Evolutionary conservation across 768 basidiomycete species (phyloP), one percentile per base, ranked within the genome.

Genomic region (Lactarius deliciosus): DNA sequence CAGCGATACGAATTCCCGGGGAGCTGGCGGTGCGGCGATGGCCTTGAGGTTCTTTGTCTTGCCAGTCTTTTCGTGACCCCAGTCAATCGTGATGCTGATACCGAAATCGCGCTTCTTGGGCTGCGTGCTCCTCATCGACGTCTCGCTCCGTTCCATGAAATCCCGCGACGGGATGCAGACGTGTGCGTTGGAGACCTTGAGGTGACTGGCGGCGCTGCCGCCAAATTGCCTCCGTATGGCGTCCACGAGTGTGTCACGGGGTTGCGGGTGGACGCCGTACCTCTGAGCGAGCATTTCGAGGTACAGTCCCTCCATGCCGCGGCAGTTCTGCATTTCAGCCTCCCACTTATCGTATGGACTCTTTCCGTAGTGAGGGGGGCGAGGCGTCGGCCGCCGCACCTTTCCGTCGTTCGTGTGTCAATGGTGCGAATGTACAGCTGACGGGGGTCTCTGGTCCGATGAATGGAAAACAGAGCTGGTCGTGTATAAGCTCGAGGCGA

Each of bases 401-500:
- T 41, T 61, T 22, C 1, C 32, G 34, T 40, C 38, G 11, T 16
- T 47, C 30, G 18, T 8, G 36, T 43, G 13, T n/a, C 11, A 64
- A 50, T 22, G 68, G 28, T 15, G 58, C 15, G 4, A 58, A 57
- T 41, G 66, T 47, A 36, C 55, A 20, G 63, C 50, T 54, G 66
- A 72, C 41, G 50, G 77, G 64, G 64, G 73, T 47, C 68, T 71
- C 53, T 7, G 66, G 70, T n/a, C 64, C 16, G n/a, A 81, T 78
- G 65, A 84, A 85, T 1, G 90, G 86, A 71, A 90, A 91, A 69
- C 83, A 74, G 40, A 89, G 76, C 70, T 88, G 77, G 74, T 93
- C 91, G 74, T 91, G 89, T 60, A 93, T 85, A 57, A 92, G 71
- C 74, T 94, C 92, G 2, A 93, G 76, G 10, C 83, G 81, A 4